phyloP scores from a whole-genome alignment of 768 basidiomycete species.

The Suillus ampliporus region DNA sequence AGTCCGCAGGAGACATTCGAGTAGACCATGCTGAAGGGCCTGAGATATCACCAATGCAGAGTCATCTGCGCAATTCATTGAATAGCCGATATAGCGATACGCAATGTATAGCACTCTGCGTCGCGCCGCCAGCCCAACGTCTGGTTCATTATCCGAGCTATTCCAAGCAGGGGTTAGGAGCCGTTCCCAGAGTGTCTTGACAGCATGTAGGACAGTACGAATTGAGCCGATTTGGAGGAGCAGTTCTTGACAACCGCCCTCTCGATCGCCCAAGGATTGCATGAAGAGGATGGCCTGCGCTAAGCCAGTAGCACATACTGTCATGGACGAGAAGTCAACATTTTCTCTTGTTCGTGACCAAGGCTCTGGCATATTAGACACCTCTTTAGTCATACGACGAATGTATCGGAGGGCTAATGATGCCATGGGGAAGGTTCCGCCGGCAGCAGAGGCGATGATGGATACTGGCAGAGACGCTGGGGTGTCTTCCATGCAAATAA shows the following conservation, averaged over 20 bases:
- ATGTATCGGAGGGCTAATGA: conserved; percentile 12
- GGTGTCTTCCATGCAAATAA: conserved; percentile 9
- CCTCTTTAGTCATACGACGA: conserved; percentile 12
- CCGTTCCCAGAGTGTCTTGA: conserved; percentile 1
- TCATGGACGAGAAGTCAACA: conserved; percentile 8
- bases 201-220: conserved; percentile 9
- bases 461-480: neutral
- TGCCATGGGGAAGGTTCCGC: conserved; percentile 11
- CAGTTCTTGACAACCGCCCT: conserved; percentile 2
- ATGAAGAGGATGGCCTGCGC: conserved; percentile 13
- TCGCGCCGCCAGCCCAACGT: conserved; percentile 9
- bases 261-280: conserved; percentile 4
- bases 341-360: conserved; percentile 2
- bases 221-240: conserved; percentile 10
- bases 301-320: conserved; percentile 9
- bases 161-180: conserved; percentile 9
- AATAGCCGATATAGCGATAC: conserved; percentile 13
- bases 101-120: conserved; percentile 11
- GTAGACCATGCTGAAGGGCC: conserved; percentile 9
- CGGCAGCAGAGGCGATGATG: conserved; percentile 6
- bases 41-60: conserved; percentile 4
- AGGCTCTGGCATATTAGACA: conserved; percentile 8
- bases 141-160: conserved; percentile 9
- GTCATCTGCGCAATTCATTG: conserved; percentile 12
- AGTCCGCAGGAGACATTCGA: conserved; percentile 10